Conservation (phyloP, 2,329 filamentous ascomycete species). For the Fusarium bulbicola region DNA sequence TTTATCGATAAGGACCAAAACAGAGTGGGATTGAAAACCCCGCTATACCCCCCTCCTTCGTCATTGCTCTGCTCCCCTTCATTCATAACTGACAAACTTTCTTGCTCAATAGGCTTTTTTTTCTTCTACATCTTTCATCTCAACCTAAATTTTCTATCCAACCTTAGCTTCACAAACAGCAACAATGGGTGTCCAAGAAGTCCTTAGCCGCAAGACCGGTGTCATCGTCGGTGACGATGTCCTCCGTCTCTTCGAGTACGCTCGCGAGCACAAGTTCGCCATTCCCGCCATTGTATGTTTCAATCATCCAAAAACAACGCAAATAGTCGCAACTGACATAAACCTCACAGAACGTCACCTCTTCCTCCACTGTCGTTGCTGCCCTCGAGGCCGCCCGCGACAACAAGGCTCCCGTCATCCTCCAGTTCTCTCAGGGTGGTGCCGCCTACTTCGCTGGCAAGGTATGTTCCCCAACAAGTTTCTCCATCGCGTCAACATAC, state of each 20-base stretch:
- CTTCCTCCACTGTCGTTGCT: constrained; percentile 80
- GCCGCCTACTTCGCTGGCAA: constrained; percentile 93
- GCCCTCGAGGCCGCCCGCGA: constrained; percentile 95
- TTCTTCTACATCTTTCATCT: constrained; percentile 21
- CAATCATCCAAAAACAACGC: background rate
- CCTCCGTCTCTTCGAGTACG: constrained; percentile 83
- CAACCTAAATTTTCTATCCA: constrained; percentile 28
- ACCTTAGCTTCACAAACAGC: constrained; percentile 36
- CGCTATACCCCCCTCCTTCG: constrained; percentile 35
- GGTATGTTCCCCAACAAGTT: constrained; percentile 52
- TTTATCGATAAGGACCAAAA: constrained; percentile 41
- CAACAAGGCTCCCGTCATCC: constrained; percentile 88
- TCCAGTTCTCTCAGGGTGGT: constrained; percentile 94
- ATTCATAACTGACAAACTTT: constrained; percentile 38
- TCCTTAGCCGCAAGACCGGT: constrained; percentile 62
- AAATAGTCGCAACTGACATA: background rate
- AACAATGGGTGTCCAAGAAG: constrained; percentile 52
- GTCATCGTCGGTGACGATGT: constrained; percentile 66
- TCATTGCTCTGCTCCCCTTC: constrained; percentile 32
- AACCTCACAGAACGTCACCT: constrained; percentile 79
- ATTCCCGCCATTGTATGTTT: constrained; percentile 76
- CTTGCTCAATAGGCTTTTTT: constrained; percentile 38
- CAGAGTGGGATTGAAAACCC: constrained; percentile 39
- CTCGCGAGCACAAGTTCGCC: constrained; percentile 86
- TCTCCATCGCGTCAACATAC: constrained; percentile 21